phyloP scores from a whole-genome alignment of 1,139 yeast species.

The Kodamaea sp. region DNA sequence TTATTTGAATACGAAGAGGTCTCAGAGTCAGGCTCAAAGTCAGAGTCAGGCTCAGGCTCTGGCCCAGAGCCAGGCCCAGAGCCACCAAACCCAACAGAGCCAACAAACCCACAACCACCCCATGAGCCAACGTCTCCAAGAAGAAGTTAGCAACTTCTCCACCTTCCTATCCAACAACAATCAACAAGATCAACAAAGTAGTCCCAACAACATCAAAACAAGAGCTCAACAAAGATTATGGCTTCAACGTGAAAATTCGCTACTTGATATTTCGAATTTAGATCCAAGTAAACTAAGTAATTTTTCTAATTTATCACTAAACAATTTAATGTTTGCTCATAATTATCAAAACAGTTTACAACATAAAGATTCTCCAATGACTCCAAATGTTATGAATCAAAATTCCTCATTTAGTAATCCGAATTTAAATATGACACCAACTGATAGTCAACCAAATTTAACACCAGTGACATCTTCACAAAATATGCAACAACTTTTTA shows the following conservation, averaged over 20 bases:
- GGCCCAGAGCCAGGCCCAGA: background rate
- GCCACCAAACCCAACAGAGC: background rate
- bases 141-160: conserved; percentile 31
- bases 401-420: no score
- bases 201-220: conserved; percentile 39
- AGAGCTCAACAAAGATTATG: conserved; percentile 81
- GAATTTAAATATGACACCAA: no score
- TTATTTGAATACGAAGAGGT: conserved; percentile 24
- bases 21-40: conserved; percentile 2
- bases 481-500: no score
- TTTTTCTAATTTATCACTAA: conserved; percentile 43
- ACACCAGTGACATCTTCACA: no score
- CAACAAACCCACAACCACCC: background rate
- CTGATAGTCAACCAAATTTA: no score
- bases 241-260: conserved; percentile 75
- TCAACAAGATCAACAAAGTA: conserved; percentile 9
- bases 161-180: conserved; percentile 25
- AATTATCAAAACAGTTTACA: conserved; percentile 20
- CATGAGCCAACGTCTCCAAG: conserved; percentile 12
- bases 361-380: conserved; percentile 8
- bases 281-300: conserved; percentile 34
- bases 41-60: conserved; percentile 6
- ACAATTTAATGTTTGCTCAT: conserved; percentile 46
- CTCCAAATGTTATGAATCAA: conserved; percentile 11
- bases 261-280: conserved; percentile 50